Base-by-base conservation (phyloP, 2,329 filamentous ascomycete genomes). In the Talaromyces verruculosus region DNA sequence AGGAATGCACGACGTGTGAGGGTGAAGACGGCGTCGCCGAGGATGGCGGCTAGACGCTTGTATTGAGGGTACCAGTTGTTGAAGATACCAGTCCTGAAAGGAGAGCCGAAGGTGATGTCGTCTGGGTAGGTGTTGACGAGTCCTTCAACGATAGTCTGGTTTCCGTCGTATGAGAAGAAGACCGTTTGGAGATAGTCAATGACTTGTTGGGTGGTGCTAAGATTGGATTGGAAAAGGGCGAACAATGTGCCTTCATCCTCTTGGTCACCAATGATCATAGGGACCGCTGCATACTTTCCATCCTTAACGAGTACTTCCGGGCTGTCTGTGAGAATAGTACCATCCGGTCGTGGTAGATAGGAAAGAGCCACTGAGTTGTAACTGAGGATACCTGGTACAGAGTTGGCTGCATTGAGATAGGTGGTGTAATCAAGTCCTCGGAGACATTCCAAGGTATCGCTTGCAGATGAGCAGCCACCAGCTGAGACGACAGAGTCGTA, bases 161-260 rank as follows among this genome's bases (percentile, higher is more conserved):
- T 82, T 2, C 89, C 85, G 30, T 80, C 76, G 11, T 55, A 60
- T 37, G 41, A 55, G 80, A 92, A 93, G 80, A 86, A 90, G 61
- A 86, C 69, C 0, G 77, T 73, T 1, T 78, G 72, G 25, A 95
- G 77, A 72, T 94, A 94, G 19, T 83, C 78, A 39, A 87, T 82
- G 0, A 93, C 70, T 5, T 87, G 77, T 0, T 78, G 77, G 0
- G 83, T 86, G 0, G 83, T 89, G 10, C 86, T 90, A 61, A 93
- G 79, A 74, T 93, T 91, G 37, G 77, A 73, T 69, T 91, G 89
- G 75, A 89, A 88, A 93, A 81, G 5, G n/a, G 88, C 82, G 73
- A 93, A 92, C 1, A 93, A 76, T 0, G 91, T 92, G 19, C 91
- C 90, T 76, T 94, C 91, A 72, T 94, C 91, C 79, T 93, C 90